Conservation (phyloP, 2,329 filamentous ascomycete genomes). For the Cladophialophora psammophila region DNA sequence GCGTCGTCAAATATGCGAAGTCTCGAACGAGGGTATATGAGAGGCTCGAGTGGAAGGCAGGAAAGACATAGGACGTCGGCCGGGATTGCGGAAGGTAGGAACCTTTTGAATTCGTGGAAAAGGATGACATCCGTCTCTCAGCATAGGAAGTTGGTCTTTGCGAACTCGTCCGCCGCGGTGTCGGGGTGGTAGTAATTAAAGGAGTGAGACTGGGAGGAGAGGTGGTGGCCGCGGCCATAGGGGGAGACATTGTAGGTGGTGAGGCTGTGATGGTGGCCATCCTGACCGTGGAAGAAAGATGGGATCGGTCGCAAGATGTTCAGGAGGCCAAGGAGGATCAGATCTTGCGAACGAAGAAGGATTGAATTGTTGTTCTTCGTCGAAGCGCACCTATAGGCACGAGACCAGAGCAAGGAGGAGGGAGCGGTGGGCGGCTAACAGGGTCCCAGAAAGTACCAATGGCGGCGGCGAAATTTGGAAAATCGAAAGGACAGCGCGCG, state of each 20-base stretch:
- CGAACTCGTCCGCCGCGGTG: conserved; percentile 64
- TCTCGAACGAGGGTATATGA: conserved; percentile 91
- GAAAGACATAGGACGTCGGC: conserved; percentile 81
- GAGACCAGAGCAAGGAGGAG: conserved; percentile 13
- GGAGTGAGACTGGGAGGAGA: conserved; percentile 56
- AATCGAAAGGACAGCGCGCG: conserved; percentile 10
- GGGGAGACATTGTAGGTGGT: conserved; percentile 43
- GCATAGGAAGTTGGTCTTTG: conserved; percentile 78
- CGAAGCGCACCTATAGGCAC: conserved; percentile 30
- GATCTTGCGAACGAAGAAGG: conserved; percentile 11
- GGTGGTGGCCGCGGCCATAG: conserved; percentile 41
- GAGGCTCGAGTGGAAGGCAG: conserved; percentile 83
- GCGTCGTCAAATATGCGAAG: conserved; percentile 84
- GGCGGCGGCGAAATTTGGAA: conserved; percentile 13
- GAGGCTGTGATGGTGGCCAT: conserved; percentile 50
- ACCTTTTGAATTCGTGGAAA: conserved; percentile 72
- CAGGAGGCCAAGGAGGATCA: conserved; percentile 13
- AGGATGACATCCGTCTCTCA: conserved; percentile 83
- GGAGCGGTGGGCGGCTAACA: conserved; percentile 18
- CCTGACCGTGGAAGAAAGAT: conserved; percentile 21
- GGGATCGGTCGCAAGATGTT: conserved; percentile 13
- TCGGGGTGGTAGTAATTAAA: conserved; percentile 56
- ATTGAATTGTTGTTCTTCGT: conserved; percentile 9
- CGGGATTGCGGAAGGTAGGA: conserved; percentile 68
- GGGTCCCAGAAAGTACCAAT: conserved; percentile 14